Conservation (phyloP, 2,329 filamentous ascomycete genomes). For the Onygenales sp. region DNA sequence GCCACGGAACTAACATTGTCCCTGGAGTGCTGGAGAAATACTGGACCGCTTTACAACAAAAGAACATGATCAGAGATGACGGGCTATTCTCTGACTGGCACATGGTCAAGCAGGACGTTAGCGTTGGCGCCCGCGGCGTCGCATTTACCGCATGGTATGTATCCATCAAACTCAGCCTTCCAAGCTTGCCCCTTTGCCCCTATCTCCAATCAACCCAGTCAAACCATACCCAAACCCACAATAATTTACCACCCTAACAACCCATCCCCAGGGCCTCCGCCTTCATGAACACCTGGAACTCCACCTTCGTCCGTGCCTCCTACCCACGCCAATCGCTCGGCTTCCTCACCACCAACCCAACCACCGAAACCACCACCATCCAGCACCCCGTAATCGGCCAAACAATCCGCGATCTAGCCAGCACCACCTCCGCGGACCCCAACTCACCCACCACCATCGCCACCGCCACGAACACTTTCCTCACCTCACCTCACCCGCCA, state of each 20-base stretch:
- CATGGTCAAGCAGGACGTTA: no score
- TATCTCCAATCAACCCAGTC: no score
- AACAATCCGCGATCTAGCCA: not conserved
- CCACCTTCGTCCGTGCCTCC: not conserved
- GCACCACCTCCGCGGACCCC: not conserved
- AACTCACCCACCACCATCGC: not conserved
- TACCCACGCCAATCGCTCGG: not conserved
- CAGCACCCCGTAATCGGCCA: not conserved
- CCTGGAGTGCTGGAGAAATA: conserved; percentile 29
- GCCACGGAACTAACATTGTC: conserved; percentile 8
- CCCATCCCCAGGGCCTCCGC: not conserved
- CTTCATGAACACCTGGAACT: not conserved
- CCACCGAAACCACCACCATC: not conserved
- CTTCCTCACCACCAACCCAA: not conserved
- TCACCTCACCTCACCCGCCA: not conserved
- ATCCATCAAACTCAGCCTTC: no score
- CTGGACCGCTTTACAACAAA: conserved; percentile 22
- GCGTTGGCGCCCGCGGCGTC: no score
- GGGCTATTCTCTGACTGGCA: no score
- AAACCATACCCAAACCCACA: no score
- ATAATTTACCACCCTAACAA: no score
- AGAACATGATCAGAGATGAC: not conserved
- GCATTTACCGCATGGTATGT: no score
- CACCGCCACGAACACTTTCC: not conserved
- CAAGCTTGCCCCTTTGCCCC: no score